Evolutionary conservation across 129 eudicot genomes (phyloP).

Genomic region (Escallonia rubra): DNA sequence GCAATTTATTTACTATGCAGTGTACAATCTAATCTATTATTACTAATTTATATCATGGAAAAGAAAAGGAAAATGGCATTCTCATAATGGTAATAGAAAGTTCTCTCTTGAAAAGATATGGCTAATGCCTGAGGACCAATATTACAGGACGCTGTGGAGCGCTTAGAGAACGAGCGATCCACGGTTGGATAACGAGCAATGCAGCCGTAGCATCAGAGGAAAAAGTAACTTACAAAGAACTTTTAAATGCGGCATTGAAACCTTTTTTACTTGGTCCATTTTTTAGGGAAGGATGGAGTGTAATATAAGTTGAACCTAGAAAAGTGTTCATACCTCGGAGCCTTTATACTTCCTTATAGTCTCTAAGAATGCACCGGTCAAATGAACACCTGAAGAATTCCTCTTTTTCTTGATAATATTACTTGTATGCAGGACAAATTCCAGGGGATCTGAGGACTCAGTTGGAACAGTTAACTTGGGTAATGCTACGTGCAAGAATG

Average conservation of each 20-base stretch:
- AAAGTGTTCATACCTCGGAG: conserved; percentile 51
- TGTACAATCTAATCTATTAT: neutral
- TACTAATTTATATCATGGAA: neutral
- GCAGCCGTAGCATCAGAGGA: no score
- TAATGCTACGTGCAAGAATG: conserved; percentile 57
- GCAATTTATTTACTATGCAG: no score
- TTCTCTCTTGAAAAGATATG: no score
- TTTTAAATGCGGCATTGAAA: no score
- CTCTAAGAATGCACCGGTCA: conserved; percentile 72
- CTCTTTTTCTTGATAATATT: conserved; percentile 45
- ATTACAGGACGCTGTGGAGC: no score
- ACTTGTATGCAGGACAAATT: conserved; percentile 41
- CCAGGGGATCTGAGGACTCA: conserved; percentile 32
- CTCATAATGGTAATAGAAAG: neutral
- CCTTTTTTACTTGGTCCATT: no score
- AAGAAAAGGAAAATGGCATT: neutral
- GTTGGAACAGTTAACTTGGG: conserved; percentile 30
- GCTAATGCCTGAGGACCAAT: no score
- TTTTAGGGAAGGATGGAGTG: no score
- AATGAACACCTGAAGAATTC: conserved; percentile 57
- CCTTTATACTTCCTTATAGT: conserved; percentile 53
- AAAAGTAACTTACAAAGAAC: no score
- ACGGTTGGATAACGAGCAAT: no score
- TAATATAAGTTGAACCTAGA: neutral
- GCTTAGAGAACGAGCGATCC: no score